A percentile compares a stretch with the other conserved stretches of the same genome.
These are phyloP conservation scores for Stephanodiscus minutulus DNA, from an alignment of 108 stramenopile species.

Conservation along the genomic window DNA sequence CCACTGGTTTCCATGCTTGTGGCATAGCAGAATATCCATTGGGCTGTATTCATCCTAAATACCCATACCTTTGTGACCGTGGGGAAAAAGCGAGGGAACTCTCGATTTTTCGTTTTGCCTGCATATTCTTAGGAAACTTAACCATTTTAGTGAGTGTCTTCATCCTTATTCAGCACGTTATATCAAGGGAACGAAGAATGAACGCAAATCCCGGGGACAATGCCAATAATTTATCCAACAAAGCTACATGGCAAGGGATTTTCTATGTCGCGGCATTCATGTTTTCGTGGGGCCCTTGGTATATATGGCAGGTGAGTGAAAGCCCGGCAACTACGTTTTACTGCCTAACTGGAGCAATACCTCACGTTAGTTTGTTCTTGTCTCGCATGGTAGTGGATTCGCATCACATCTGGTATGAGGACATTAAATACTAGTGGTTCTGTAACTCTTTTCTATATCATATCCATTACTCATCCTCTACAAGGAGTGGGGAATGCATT, in stretches of 20 bases:
- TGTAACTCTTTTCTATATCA: neutral
- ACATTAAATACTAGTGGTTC: slow-evolving; percentile 1
- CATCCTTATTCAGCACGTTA: slow-evolving; percentile 14
- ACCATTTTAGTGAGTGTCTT: slow-evolving; percentile 22
- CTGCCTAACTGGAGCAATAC: neutral
- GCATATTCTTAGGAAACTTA: slow-evolving; percentile 5
- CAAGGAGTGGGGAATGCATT: slow-evolving; percentile 1
- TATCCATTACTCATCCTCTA: slow-evolving; percentile 1
- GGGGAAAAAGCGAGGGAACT: slow-evolving; percentile 23
- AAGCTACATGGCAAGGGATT: slow-evolving; percentile 37
- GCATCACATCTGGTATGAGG: neutral
- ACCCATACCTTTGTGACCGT: slow-evolving; percentile 11
- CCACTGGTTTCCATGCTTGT: slow-evolving; percentile 21
- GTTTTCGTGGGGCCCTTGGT: slow-evolving; percentile 35
- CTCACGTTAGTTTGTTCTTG: neutral
- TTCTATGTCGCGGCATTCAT: slow-evolving; percentile 37
- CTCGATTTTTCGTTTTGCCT: slow-evolving; percentile 18
- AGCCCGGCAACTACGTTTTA: too few species aligned
- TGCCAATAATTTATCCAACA: slow-evolving; percentile 4
- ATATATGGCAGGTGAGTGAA: slow-evolving; percentile 28
- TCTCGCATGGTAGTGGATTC: neutral
- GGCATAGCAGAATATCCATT: slow-evolving; percentile 31
- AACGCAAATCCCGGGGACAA: neutral
- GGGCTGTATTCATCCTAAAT: slow-evolving; percentile 12
- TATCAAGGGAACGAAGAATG: slow-evolving; percentile 27